phyloP scores from a whole-genome alignment of 1,139 yeast species.

The Magnusiomyces suaveolens region DNA sequence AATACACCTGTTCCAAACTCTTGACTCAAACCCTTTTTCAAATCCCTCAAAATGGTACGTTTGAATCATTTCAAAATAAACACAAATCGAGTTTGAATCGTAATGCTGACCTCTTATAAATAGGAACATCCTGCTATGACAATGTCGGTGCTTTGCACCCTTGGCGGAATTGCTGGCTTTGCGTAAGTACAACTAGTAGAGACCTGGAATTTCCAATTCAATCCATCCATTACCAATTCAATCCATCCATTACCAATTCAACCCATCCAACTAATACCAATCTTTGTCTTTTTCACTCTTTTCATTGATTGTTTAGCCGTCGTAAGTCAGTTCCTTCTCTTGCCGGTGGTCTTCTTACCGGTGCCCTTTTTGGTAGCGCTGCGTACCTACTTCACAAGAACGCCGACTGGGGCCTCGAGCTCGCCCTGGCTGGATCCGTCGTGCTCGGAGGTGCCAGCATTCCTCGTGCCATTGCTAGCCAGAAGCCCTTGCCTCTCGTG shows the following conservation, averaged over 20 bases:
- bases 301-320: conserved; percentile 37
- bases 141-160: conserved; percentile 60
- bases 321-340: conserved; percentile 74
- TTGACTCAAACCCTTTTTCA: too few relatives aligned
- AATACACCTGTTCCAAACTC: too few relatives aligned
- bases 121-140: conserved; percentile 74
- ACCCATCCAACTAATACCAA: not conserved
- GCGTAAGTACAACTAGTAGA: too few relatives aligned
- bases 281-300: not conserved
- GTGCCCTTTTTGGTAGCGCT: conserved; percentile 61
- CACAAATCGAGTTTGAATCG: too few relatives aligned
- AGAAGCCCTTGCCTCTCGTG: conserved; percentile 67
- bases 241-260: not conserved
- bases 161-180: conserved; percentile 69
- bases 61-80: too few relatives aligned
- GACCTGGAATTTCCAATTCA: too few relatives aligned
- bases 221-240: too few relatives aligned
- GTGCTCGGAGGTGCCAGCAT: conserved; percentile 60
- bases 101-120: too few relatives aligned
- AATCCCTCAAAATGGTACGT: too few relatives aligned
- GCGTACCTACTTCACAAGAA: conserved; percentile 69
- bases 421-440: conserved; percentile 65
- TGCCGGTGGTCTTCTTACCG: conserved; percentile 63
- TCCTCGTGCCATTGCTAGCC: conserved; percentile 52
- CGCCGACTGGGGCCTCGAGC: conserved; percentile 69